phyloP scores from a whole-genome alignment of 2,329 filamentous ascomycete species.

The Talaromyces piceae region DNA sequence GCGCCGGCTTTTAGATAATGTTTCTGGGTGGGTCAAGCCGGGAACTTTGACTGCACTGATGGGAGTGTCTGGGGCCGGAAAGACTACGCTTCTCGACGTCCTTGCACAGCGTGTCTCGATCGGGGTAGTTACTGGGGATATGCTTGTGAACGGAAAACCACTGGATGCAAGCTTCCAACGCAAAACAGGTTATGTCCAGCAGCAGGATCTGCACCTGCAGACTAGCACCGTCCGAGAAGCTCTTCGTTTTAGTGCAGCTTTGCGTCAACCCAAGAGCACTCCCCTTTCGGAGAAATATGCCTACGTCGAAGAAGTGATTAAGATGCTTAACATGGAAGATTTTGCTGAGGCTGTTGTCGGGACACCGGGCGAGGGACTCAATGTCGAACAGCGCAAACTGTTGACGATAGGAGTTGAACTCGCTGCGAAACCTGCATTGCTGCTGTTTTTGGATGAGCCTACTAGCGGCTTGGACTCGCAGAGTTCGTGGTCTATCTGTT shows the following conservation, averaged over 20 bases:
- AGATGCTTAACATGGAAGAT: conserved; percentile 78
- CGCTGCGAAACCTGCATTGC: conserved; percentile 75
- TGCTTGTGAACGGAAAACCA: conserved; percentile 65
- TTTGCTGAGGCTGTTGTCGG: conserved; percentile 85
- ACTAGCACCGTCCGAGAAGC: conserved; percentile 84
- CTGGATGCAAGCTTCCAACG: conserved; percentile 47
- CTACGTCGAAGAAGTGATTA: conserved; percentile 75
- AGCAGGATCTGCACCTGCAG: conserved; percentile 78
- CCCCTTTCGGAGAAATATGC: conserved; percentile 66
- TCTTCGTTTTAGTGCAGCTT: conserved; percentile 72
- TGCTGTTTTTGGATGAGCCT: conserved; percentile 87
- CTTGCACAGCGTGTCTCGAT: conserved; percentile 76
- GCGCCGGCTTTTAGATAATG: conserved; percentile 69
- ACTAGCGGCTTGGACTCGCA: conserved; percentile 87
- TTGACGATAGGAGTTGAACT: conserved; percentile 90
- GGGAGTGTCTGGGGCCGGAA: conserved; percentile 83
- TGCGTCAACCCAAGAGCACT: conserved; percentile 71
- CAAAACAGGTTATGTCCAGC: conserved; percentile 55
- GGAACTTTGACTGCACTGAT: conserved; percentile 83
- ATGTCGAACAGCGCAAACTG: conserved; percentile 58
- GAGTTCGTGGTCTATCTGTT: conserved; percentile 81
- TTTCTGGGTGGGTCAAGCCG: conserved; percentile 89
- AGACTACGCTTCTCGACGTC: conserved; percentile 80
- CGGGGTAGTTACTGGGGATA: conserved; percentile 79
- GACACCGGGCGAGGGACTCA: conserved; percentile 68